These are phyloP conservation scores for Astrothelium subdiscretum DNA, from an alignment of 495 filamentous ascomycete genomes.

Conservation along the genomic window DNA sequence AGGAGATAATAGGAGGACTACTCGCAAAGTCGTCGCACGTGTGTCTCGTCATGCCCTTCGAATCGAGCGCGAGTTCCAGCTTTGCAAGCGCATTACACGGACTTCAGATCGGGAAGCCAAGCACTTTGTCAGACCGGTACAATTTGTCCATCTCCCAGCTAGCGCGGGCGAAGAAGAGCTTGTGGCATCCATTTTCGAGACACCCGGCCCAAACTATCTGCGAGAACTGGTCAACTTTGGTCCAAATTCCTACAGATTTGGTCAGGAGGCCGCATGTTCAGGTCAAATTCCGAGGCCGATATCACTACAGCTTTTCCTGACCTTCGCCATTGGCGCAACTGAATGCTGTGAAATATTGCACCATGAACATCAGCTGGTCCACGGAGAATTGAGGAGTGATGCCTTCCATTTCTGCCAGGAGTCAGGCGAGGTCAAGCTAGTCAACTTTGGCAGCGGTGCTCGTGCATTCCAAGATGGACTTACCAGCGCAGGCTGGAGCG, in stretches of 20 bases:
- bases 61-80: conserved; percentile 75
- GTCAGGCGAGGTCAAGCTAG: conserved; percentile 57
- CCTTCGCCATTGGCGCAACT: conserved; percentile 77
- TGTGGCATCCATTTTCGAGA: conserved; percentile 64
- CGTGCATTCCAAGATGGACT: conserved; percentile 80
- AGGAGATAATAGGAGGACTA: background rate
- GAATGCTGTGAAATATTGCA: conserved; percentile 80
- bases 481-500: conserved; percentile 71
- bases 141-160: conserved; percentile 53
- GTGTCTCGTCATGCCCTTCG: conserved; percentile 69
- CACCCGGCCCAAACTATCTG: conserved; percentile 64
- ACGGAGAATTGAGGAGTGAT: conserved; percentile 79
- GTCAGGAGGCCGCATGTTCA: conserved; percentile 36
- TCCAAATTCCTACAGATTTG: conserved; percentile 51
- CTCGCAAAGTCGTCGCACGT: conserved; percentile 51
- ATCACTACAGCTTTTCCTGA: conserved; percentile 61
- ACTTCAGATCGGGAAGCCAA: conserved; percentile 60
- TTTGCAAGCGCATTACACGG: conserved; percentile 56
- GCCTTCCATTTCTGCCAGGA: conserved; percentile 72
- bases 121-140: conserved; percentile 64
- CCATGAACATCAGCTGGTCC: conserved; percentile 67
- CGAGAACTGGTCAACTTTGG: conserved; percentile 61
- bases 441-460: conserved; percentile 73
- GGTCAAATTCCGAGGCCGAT: conserved; percentile 45
- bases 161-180: conserved; percentile 53